A percentile compares a stretch with the other conserved stretches of the same genome.
These are phyloP conservation scores for Backusella westeae DNA, from an alignment of 192 early-diverging fungal species.

Conservation along the genomic window DNA sequence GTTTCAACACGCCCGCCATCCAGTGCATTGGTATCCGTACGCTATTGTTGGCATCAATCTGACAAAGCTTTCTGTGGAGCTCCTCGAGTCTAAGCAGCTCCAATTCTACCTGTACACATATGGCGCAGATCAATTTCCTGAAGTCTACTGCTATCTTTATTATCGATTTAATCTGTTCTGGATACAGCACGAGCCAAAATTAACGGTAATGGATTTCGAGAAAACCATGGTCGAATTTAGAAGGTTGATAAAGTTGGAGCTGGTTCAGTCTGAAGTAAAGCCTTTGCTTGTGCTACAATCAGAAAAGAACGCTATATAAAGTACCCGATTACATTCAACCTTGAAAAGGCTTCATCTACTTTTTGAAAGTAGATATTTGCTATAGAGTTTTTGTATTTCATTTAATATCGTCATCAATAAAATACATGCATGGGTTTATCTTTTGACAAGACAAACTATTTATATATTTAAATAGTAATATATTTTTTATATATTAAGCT, in stretches of 20 bases:
- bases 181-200: conserved; percentile 50
- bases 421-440: no score
- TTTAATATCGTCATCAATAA: no score
- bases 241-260: conserved; percentile 44
- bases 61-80: conserved; percentile 59
- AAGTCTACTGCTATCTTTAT: conserved; percentile 75
- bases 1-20: conserved; percentile 59
- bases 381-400: neutral
- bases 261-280: conserved; percentile 16
- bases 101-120: conserved; percentile 63
- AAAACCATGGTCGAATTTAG: conserved; percentile 61
- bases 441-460: no score
- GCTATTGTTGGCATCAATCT: conserved; percentile 83
- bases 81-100: conserved; percentile 58
- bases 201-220: conserved; percentile 74
- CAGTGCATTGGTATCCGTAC: conserved; percentile 74
- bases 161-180: conserved; percentile 64
- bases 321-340: neutral
- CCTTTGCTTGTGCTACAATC: neutral
- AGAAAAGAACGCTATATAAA: neutral
- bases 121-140: conserved; percentile 58
- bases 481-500: no score
- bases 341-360: neutral
- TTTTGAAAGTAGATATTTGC: neutral
- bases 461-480: no score